Conservation (phyloP, 78 protist species). For the Cavenderia fasciculata region DNA sequence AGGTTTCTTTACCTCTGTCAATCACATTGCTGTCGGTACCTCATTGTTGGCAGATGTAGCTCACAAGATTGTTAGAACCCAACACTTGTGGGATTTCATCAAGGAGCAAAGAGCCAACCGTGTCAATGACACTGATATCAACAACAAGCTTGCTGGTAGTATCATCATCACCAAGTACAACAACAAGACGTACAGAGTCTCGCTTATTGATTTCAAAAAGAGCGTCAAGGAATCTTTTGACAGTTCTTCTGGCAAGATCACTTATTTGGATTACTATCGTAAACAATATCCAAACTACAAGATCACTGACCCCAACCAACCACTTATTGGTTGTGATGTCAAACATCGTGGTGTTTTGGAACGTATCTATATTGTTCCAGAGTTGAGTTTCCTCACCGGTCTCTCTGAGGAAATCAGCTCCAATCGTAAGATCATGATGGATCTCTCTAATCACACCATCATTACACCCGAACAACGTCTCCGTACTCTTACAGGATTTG, state of each 20-base stretch:
- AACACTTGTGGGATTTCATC: neutral
- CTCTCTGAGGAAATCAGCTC: neutral
- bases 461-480: neutral
- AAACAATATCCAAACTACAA: neutral
- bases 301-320: conserved; percentile 22
- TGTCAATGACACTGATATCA: neutral
- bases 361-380: conserved; percentile 24
- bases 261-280: conserved; percentile 14
- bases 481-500: neutral
- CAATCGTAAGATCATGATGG: conserved; percentile 1
- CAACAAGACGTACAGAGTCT: conserved; percentile 40
- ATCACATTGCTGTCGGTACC: conserved; percentile 5
- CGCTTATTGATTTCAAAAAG: conserved; percentile 16
- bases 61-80: conserved; percentile 19
- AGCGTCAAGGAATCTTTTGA: neutral
- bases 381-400: conserved; percentile 44
- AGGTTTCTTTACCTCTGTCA: conserved; percentile 26
- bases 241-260: neutral
- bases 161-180: conserved; percentile 28
- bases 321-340: neutral
- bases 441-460: neutral
- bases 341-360: neutral
- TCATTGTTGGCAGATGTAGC: conserved; percentile 28
- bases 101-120: neutral
- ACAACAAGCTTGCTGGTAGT: neutral